Base-by-base conservation (phyloP, 2,329 filamentous ascomycete species). In the Neofusicoccum umdonicola region DNA sequence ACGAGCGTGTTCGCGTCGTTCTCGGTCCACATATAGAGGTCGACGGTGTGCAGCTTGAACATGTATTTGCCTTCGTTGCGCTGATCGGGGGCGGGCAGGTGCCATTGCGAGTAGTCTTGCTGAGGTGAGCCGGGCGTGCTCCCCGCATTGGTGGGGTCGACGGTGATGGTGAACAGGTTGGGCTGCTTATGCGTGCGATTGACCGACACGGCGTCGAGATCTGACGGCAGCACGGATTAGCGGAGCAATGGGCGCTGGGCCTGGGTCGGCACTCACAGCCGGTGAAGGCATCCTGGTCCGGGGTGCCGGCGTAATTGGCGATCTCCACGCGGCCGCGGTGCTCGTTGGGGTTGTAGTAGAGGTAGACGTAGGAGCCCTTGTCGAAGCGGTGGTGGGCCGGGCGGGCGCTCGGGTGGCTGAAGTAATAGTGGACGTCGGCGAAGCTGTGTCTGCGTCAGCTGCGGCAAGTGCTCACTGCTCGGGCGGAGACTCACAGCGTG, bases 311-410 rank as follows among this genome's bases (percentile, higher is more conserved):
- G 70, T 88, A 82, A 71, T 93, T 94, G 48, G 90, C 90, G 67
- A 93, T 81, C 77, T 93, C 91, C 68, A 93, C 80, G 69, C 90
- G 88, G 68, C 89, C 89, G 66, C 86, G 84, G 67, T 87, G 83
- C 69, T 88, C 85, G 66, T 81, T 81, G 12, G 89, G 84, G 73
- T 91, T 90, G 76, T 93, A 89, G 74, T 92, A 93, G 5, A 93
- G 81, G 73, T 93, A 93, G 65, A 93, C 85, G 74, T 93, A 93
- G 7, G 90, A 93, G 52, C 88, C 85, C 75, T 90, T 90, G 76
- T 92, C 88, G 76, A 94, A 93, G 60, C 90, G 87, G 76, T 93
- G 89, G 75, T 93, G 91, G n/a, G 84, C 86, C 35, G 90, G 90
- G 64, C 84, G 87, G 64, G 84, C 81, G 5, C 83, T 82, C 2